phyloP scores from a whole-genome alignment of 106 monocot species.

The Triglochin maritima region DNA sequence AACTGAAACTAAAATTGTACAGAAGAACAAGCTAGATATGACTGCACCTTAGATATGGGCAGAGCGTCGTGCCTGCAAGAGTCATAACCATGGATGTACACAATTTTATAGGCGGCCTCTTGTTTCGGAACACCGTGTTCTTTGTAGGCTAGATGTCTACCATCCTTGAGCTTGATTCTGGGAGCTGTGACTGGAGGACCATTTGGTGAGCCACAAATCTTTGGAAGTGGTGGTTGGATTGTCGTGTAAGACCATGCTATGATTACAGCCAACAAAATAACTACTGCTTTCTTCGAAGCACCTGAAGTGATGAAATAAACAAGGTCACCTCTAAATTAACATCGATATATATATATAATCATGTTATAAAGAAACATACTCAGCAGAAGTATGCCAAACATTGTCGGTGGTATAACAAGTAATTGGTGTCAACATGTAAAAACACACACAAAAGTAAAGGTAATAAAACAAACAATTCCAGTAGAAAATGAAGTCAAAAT shows the following conservation, averaged over 20 bases:
- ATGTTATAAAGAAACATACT: too few relatives aligned
- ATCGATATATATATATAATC: too few relatives aligned
- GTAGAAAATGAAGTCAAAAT: too few relatives aligned
- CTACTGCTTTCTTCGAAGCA: neutral
- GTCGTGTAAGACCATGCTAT: slow-evolving; percentile 31
- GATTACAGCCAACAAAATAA: slow-evolving; percentile 22
- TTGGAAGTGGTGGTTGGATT: slow-evolving; percentile 43
- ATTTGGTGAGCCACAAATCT: slow-evolving; percentile 34
- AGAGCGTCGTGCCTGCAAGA: neutral
- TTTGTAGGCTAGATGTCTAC: slow-evolving; percentile 11
- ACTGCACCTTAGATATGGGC: neutral
- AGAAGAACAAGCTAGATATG: neutral
- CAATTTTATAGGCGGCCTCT: neutral
- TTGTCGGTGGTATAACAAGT: too few relatives aligned
- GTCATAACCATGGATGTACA: slow-evolving; percentile 12
- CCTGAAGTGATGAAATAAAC: neutral
- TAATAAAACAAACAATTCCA: too few relatives aligned
- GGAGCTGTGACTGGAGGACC: slow-evolving; percentile 28
- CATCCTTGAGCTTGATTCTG: slow-evolving; percentile 2
- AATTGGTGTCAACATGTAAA: too few relatives aligned
- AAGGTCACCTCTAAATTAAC: too few relatives aligned
- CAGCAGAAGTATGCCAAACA: too few relatives aligned
- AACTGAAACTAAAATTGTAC: neutral
- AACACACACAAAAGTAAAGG: too few relatives aligned
- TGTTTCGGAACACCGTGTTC: slow-evolving; percentile 7